These are phyloP conservation scores for Saccharomycopsis synnaedendra DNA, from an alignment of 805 yeast species.

Conservation along the genomic window DNA sequence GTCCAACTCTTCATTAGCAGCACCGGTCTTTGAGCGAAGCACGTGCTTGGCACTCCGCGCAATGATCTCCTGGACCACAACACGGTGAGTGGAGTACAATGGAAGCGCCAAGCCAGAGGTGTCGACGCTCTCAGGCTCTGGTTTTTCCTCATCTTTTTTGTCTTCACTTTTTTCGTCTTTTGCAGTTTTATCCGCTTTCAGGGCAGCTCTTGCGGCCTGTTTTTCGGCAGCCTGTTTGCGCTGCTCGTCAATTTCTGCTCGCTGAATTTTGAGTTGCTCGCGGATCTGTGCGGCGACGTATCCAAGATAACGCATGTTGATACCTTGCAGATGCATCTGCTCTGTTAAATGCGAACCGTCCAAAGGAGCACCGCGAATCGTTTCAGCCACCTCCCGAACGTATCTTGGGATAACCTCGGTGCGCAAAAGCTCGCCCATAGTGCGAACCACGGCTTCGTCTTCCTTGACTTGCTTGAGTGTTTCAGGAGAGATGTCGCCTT, in stretches of 20 bases:
- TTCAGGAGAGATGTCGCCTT: conserved; percentile 8
- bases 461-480: conserved; percentile 26
- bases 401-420: conserved; percentile 51
- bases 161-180: conserved; percentile 20
- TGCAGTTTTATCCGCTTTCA: conserved; percentile 22
- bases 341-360: conserved; percentile 71
- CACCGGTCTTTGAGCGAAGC: conserved; percentile 36
- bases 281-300: conserved; percentile 31
- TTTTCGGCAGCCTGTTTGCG: conserved; percentile 22
- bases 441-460: conserved; percentile 55
- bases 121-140: conserved; percentile 18
- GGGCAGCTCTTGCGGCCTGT: conserved; percentile 22
- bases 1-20: conserved; percentile 39
- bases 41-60: conserved; percentile 73
- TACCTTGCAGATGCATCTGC: conserved; percentile 68
- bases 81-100: conserved; percentile 15
- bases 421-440: conserved; percentile 53
- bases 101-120: conserved; percentile 7
- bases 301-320: conserved; percentile 84
- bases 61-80: conserved; percentile 45
- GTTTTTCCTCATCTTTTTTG: conserved; percentile 19
- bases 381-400: conserved; percentile 39
- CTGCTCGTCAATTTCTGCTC: conserved; percentile 9
- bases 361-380: conserved; percentile 48
- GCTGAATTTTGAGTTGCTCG: conserved; percentile 12